phyloP scores from a whole-genome alignment of 148 eudicot genomes.

The Chenopodium berlandieri region DNA sequence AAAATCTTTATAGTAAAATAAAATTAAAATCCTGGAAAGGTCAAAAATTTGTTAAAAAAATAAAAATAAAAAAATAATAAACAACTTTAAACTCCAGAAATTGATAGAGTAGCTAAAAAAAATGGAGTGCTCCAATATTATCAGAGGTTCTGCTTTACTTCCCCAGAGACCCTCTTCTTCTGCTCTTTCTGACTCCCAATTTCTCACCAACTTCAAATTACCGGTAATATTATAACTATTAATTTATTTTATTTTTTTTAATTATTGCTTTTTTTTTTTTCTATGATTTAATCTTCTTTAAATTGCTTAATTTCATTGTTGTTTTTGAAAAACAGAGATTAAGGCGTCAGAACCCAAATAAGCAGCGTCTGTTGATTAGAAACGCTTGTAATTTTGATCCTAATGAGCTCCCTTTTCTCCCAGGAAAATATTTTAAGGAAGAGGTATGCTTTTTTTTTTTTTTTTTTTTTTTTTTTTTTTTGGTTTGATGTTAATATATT shows the following conservation, averaged over 20 bases:
- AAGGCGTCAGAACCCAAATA: constrained; percentile 31
- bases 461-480: not conserved
- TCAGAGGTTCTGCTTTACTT: constrained; percentile 42
- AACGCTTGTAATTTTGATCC: constrained; percentile 56
- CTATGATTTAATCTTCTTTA: not conserved
- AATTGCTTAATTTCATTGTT: not conserved
- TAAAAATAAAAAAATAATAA: not conserved
- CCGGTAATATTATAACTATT: constrained; percentile 30
- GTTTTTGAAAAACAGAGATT: constrained; percentile 36
- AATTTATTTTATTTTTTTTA: too few species aligned
- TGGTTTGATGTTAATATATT: not conserved
- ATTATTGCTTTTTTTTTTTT: not conserved
- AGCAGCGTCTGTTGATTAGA: constrained; percentile 33
- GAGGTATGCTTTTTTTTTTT: constrained; percentile 45
- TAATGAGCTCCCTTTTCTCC: constrained; percentile 52
- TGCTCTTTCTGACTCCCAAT: constrained; percentile 30
- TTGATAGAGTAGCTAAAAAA: not conserved
- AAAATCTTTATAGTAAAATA: not conserved
- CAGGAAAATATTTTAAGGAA: constrained; percentile 61
- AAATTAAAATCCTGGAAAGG: not conserved
- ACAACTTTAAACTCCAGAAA: not conserved
- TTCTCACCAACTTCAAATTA: constrained; percentile 38
- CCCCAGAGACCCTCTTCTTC: constrained; percentile 41
- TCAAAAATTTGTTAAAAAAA: not conserved
- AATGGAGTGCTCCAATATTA: constrained; percentile 63